Evolutionary conservation across 805 yeast genomes (phyloP).

Genomic region (Jamesozyma jinghongensis): DNA sequence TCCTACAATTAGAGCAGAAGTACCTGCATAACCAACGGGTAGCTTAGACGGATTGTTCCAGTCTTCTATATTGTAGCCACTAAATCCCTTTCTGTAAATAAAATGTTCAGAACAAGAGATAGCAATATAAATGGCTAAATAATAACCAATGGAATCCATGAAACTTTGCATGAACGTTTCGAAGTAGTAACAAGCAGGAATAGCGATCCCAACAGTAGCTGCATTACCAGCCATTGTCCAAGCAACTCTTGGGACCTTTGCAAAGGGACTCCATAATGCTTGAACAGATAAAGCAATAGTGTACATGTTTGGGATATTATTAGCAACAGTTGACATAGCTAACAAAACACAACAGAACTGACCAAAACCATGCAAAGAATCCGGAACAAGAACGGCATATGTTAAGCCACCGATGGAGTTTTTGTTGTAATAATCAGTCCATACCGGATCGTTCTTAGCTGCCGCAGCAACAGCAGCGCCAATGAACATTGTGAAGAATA

Average conservation of each 20-base stretch:
- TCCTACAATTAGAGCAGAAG: slow-evolving; percentile 72
- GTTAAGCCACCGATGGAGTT: slow-evolving; percentile 73
- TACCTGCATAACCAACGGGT: slow-evolving; percentile 73
- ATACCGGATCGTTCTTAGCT: slow-evolving; percentile 36
- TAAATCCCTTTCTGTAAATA: slow-evolving; percentile 55
- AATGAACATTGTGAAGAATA: slow-evolving; percentile 59
- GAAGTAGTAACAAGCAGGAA: slow-evolving; percentile 76
- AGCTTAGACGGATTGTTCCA: slow-evolving; percentile 47
- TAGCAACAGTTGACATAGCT: slow-evolving; percentile 79
- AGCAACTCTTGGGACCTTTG: slow-evolving; percentile 65
- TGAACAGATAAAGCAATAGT: slow-evolving; percentile 82
- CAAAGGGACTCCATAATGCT: slow-evolving; percentile 65
- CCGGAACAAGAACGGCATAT: slow-evolving; percentile 63
- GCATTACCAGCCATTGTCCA: slow-evolving; percentile 76
- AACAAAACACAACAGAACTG: slow-evolving; percentile 78
- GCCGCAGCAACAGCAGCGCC: slow-evolving; percentile 85
- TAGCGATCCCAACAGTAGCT: slow-evolving; percentile 72
- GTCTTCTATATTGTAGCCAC: slow-evolving; percentile 52
- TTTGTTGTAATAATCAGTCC: slow-evolving; percentile 41
- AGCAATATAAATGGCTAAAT: slow-evolving; percentile 76
- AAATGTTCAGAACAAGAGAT: slow-evolving; percentile 72
- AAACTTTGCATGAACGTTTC: slow-evolving; percentile 66
- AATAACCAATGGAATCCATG: slow-evolving; percentile 87
- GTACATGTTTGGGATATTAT: slow-evolving; percentile 89
- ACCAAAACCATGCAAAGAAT: slow-evolving; percentile 80